These are phyloP conservation scores for Ajuga reptans DNA, from an alignment of 305 asterid genomes.

Conservation along the genomic window DNA sequence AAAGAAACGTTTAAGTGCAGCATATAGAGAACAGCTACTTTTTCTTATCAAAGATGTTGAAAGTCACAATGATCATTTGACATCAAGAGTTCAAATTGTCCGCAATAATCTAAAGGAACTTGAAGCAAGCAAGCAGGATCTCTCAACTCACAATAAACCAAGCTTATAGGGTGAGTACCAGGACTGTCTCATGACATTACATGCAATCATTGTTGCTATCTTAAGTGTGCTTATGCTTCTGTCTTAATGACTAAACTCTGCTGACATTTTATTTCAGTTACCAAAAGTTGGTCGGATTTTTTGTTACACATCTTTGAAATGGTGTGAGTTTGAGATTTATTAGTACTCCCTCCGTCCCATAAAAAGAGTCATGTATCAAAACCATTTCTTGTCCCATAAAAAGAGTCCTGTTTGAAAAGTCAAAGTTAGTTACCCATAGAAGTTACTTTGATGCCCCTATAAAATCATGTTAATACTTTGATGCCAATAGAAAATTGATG, in stretches of 20 bases:
- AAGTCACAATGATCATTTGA: conserved; percentile 51
- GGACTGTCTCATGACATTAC: conserved; percentile 10
- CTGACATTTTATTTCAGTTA: background rate
- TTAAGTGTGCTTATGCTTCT: background rate
- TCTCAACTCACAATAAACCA: conserved; percentile 23
- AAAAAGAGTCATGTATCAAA: no score
- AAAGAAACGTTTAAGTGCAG: conserved; percentile 58
- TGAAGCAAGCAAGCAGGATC: conserved; percentile 43
- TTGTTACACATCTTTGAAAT: background rate
- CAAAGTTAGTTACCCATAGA: no score
- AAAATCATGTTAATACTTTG: no score
- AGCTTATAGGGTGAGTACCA: conserved; percentile 30
- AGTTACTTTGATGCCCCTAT: no score
- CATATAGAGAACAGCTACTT: conserved; percentile 61
- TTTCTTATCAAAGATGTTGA: conserved; percentile 61
- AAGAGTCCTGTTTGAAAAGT: no score
- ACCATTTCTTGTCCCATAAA: no score
- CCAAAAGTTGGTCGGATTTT: background rate
- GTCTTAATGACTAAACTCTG: background rate
- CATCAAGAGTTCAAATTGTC: conserved; percentile 41
- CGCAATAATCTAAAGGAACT: conserved; percentile 47
- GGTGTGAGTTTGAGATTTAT: conserved; percentile 1
- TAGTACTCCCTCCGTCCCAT: no score
- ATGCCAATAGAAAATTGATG: no score
- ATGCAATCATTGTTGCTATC: background rate